Base-by-base conservation (phyloP, 2,329 filamentous ascomycete genomes). In the Cytospora piceicola region DNA sequence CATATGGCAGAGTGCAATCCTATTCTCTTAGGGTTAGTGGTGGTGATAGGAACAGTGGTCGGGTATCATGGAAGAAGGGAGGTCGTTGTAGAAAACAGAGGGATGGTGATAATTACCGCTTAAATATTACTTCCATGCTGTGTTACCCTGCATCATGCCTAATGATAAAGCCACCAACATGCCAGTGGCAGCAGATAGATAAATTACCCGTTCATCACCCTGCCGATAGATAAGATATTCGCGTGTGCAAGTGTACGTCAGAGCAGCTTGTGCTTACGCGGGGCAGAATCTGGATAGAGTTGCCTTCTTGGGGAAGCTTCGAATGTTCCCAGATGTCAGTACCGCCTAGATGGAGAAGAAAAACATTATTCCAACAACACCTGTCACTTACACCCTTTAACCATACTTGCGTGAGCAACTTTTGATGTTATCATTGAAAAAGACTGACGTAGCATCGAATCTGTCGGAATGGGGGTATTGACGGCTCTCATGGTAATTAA, bases 151-250 rank as follows among this genome's bases (percentile, higher is more conserved):
- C 27, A n/a, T 24, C 36, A 17, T n/a, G 14, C n/a, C 7, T 20
- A 63, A n/a, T 46, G 61, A 63, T 57, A 63, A 57, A 63, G 53
- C 30, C 24, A 53, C 27, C 24, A 17, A 30, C 8, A 56, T 56
- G 46, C 29, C 4, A 12, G 11, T 34, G 8, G 8, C 6, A 34
- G 32, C 59, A 52, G 55, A 61, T 61, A 51, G 46, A 32, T 46
- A 24, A 12, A 11, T 51, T 55, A 22, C 51, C 8, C 7, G 20
- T n/a, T 11, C 27, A 7, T 32, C 53, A 12, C 53, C 17, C 30
- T 20, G 17, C 30, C 27, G 61, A 51, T 63, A 57, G 46, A 49
- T 49, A 49, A 49, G 46, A 22, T 6, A 49, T 24, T n/a, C 14
- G 14, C 39, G 20, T 42, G 39, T 20, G 14, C 15, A 4, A 42